phyloP scores from a whole-genome alignment of 2,329 filamentous ascomycete genomes.

The Ophiostoma populinum region DNA sequence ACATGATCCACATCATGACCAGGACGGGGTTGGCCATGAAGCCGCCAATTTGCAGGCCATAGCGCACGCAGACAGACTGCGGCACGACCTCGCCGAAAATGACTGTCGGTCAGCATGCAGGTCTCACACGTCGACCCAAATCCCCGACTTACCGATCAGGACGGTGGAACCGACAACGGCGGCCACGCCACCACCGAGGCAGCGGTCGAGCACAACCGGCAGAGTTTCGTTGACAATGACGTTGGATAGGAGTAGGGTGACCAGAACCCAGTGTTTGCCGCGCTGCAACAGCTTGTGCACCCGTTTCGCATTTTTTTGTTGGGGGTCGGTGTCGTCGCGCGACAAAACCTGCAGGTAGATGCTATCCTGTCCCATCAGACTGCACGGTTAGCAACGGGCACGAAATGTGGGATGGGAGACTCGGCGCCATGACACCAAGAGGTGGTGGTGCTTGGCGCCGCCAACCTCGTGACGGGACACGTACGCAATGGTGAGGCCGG shows the following conservation, averaged over 20 bases:
- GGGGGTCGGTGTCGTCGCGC: constrained; percentile 66
- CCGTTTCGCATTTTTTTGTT: constrained; percentile 67
- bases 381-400: constrained; percentile 12
- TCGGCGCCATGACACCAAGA: too few relatives aligned
- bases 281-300: constrained; percentile 66
- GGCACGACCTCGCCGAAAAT: constrained; percentile 96
- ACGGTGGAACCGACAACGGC: constrained; percentile 87
- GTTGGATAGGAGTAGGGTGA: constrained; percentile 84
- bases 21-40: constrained; percentile 84
- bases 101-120: too few relatives aligned
- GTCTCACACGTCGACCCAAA: too few relatives aligned
- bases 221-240: constrained; percentile 96
- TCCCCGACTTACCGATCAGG: constrained; percentile 57
- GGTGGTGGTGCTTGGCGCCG: too few relatives aligned
- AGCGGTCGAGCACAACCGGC: constrained; percentile 86
- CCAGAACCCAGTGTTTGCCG: constrained; percentile 96
- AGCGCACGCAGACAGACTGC: constrained; percentile 91
- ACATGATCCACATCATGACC: constrained; percentile 77
- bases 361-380: constrained; percentile 62
- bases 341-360: constrained; percentile 94
- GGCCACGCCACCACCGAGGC: constrained; percentile 83
- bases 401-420: neutral
- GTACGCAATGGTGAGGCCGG: constrained; percentile 77
- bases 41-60: constrained; percentile 84
- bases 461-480: constrained; percentile 22